A percentile compares a stretch with the other conserved stretches of the same genome.
Conservation (phyloP, 176 grass and related monocot genomes). For the Coix lacrymajobi region DNA sequence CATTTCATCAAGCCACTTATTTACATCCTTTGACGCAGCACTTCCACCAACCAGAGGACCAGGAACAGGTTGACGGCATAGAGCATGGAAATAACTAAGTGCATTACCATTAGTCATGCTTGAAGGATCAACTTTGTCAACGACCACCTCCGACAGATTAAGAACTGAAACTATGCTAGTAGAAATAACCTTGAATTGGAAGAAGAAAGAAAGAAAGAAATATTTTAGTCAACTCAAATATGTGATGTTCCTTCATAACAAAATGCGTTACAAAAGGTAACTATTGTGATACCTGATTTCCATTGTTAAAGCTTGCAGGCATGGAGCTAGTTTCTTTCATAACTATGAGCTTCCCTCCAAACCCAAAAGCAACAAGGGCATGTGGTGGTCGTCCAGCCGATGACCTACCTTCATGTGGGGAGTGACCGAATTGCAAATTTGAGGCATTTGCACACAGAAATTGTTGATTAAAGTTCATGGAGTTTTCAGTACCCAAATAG, state of each 20-base stretch:
- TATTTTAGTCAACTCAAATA: slow-evolving; percentile 11
- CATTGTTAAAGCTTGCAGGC: slow-evolving; percentile 38
- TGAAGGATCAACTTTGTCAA: slow-evolving; percentile 49
- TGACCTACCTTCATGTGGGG: slow-evolving; percentile 60
- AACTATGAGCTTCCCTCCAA: slow-evolving; percentile 79
- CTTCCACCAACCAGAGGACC: slow-evolving; percentile 88
- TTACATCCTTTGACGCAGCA: slow-evolving; percentile 77
- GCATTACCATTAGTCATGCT: slow-evolving; percentile 34
- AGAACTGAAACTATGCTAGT: slow-evolving; percentile 52
- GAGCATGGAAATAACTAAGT: slow-evolving; percentile 60
- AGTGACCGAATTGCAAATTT: slow-evolving; percentile 50
- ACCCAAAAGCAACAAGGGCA: slow-evolving; percentile 82
- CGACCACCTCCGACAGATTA: slow-evolving; percentile 59
- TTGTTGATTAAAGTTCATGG: slow-evolving; percentile 42
- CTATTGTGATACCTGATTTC: slow-evolving; percentile 54
- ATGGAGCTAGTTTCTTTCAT: slow-evolving; percentile 65
- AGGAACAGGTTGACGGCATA: slow-evolving; percentile 69
- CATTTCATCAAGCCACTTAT: slow-evolving; percentile 94
- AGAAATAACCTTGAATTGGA: slow-evolving; percentile 48
- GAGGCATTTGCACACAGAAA: too few species aligned
- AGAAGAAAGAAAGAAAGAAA: slow-evolving; percentile 20
- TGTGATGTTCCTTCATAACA: too few species aligned
- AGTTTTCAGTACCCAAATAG: slow-evolving; percentile 40
- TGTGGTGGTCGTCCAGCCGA: slow-evolving; percentile 74
- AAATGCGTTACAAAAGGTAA: slow-evolving; percentile 1